A percentile compares a stretch with the other conserved stretches of the same genome.
These are phyloP conservation scores for Aspergillus fijiensis DNA, from an alignment of 2,329 filamentous ascomycete species.

Conservation along the genomic window DNA sequence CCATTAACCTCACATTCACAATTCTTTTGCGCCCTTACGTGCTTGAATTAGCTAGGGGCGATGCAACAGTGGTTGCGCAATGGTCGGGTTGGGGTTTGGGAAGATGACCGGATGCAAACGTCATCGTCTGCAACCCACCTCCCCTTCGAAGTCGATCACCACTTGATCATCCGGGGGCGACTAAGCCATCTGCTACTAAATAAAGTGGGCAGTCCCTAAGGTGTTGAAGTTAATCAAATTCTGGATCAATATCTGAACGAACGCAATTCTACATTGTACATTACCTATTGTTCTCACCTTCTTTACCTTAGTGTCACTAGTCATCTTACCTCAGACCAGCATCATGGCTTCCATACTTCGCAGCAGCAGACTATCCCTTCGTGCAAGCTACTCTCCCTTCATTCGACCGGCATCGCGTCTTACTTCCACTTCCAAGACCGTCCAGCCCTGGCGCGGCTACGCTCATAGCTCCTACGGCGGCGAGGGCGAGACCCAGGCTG, in stretches of 20 bases:
- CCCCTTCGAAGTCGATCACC: not conserved
- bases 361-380: not conserved
- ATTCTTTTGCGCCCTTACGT: not conserved
- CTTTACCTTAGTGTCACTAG: too few relatives aligned
- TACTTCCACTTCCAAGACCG: not conserved
- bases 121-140: not conserved
- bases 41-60: not conserved
- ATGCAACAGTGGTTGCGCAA: not conserved
- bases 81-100: not conserved
- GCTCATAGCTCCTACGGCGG: conserved; percentile 23
- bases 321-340: not conserved
- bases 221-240: not conserved
- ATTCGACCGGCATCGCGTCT: not conserved
- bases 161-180: not conserved
- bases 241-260: not conserved
- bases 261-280: not conserved
- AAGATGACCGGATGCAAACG: conserved; percentile 7
- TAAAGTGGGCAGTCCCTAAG: not conserved
- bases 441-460: conserved; percentile 14
- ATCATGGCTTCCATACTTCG: conserved; percentile 9
- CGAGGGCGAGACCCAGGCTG: conserved; percentile 12
- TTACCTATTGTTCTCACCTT: not conserved
- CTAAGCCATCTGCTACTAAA: not conserved
- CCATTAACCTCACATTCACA: not conserved
- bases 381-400: conserved; percentile 3